Base-by-base conservation (phyloP, 139 green algal species). In the Prasinococcaceae sp. region DNA sequence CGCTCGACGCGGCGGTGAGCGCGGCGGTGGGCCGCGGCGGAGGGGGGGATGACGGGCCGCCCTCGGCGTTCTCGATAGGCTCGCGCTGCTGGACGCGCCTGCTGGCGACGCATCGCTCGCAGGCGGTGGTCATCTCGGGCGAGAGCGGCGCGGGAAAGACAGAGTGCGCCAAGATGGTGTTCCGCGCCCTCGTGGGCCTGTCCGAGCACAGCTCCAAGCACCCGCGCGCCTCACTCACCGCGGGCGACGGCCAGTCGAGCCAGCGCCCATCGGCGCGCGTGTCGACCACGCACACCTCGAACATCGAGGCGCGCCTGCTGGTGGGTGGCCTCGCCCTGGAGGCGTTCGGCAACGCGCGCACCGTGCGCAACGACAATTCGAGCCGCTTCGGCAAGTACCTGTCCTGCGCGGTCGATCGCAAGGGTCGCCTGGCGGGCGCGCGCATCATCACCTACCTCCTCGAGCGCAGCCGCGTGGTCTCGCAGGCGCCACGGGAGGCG, bases 1-100 rank as follows among this genome's bases (percentile, higher is more conserved):
- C 20, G 16, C n/a, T 30, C 22, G n/a, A 30, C 42, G 14, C n/a
- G 42, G n/a, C n/a, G 10, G 20, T 28, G 12, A 41, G 12, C 12
- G 14, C 14, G 12, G 12, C 14, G 12, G 14, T 41, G 12, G 33
- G 33, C 33, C 12, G 12, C 33, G 12, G 12, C 12, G 33, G 33
- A 41, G 33, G 33, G 12, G 12, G 12, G 33, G 33, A 12, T 41
- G 12, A 12, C 12, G 12, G 12, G 12, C 33, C 33, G 0, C 86
- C 86, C 1, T 85, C 94, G 53, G 85, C 92, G 27, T 95, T 93
- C 41, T 83, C 85, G 17, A 84, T 94, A 20, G 85, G 85, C 17
- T 79, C 94, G 37, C 62, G 79, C 17, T 77, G 84, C 1, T 94
- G 84, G 55, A 50, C 69, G 17, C 77, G 92, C 56, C 93, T 95